Conservation (phyloP, 768 basidiomycete species). For the Kwoniella sp. region DNA sequence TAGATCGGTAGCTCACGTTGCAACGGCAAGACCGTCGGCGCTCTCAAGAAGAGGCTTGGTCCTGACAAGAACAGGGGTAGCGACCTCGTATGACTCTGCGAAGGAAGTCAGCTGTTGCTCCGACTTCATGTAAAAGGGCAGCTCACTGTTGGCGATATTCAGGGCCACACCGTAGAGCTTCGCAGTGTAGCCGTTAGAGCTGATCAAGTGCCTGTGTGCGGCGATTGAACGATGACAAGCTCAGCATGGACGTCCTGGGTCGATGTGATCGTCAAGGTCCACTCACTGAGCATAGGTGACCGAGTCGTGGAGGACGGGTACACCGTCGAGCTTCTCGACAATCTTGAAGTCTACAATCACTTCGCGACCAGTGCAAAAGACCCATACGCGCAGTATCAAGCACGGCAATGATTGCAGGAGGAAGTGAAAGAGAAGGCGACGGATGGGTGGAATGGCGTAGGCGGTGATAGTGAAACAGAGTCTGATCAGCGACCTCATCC, state of each 20-base stretch:
- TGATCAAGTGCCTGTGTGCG: conserved; percentile 39
- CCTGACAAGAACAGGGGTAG: conserved; percentile 46
- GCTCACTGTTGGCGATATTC: conserved; percentile 48
- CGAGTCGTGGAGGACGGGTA: conserved; percentile 53
- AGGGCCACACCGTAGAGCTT: conserved; percentile 45
- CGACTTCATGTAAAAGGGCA: neutral
- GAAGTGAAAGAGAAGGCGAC: neutral
- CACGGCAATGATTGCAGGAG: neutral
- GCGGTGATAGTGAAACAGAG: neutral
- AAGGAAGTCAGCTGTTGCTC: neutral
- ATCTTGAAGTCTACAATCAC: conserved; percentile 49
- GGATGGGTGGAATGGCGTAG: neutral
- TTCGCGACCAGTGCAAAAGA: neutral
- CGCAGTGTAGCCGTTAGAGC: conserved; percentile 44
- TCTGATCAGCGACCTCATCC: neutral
- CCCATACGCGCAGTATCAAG: neutral
- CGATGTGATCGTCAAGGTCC: neutral
- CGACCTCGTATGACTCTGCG: conserved; percentile 52
- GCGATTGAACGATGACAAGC: too few relatives aligned
- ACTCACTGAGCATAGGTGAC: conserved; percentile 52
- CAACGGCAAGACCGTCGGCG: conserved; percentile 53
- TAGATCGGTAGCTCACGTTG: conserved; percentile 36
- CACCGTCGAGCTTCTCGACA: conserved; percentile 46
- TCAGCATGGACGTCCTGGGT: too few relatives aligned
- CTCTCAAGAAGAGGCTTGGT: conserved; percentile 50